These are phyloP conservation scores for Ustilago cynodontis DNA, from an alignment of 1,284 basidiomycete species.

Conservation along the genomic window DNA sequence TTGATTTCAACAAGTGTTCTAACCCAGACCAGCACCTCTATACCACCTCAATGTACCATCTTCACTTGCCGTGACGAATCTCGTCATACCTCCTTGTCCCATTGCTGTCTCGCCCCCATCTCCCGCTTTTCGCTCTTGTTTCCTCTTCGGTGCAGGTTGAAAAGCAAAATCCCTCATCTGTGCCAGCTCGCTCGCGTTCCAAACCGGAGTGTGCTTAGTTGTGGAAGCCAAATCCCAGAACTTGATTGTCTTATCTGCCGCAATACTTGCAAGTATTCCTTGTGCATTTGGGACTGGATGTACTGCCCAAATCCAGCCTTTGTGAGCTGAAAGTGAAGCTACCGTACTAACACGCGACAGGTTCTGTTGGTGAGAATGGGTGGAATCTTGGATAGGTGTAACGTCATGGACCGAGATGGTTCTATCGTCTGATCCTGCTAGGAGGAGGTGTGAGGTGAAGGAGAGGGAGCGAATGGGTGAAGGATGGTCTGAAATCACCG, in stretches of 20 bases:
- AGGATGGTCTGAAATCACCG: slow-evolving; percentile 35
- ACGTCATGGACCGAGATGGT: slow-evolving; percentile 45
- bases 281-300: background rate
- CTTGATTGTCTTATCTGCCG: slow-evolving; percentile 43
- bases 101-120: background rate
- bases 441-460: slow-evolving; percentile 28
- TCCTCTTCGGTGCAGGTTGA: slow-evolving; percentile 13
- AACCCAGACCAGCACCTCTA: slow-evolving; percentile 46
- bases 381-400: slow-evolving; percentile 11
- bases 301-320: slow-evolving; percentile 35
- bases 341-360: slow-evolving; percentile 19
- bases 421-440: slow-evolving; percentile 41
- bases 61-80: slow-evolving; percentile 47
- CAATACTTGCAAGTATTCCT: slow-evolving; percentile 35
- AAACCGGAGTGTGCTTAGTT: slow-evolving; percentile 39
- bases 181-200: slow-evolving; percentile 27
- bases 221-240: slow-evolving; percentile 44
- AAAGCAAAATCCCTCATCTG: slow-evolving; percentile 25
- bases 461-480: slow-evolving; percentile 34
- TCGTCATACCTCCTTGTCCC: slow-evolving; percentile 14
- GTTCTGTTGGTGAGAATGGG: background rate
- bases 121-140: background rate
- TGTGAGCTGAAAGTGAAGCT: slow-evolving; percentile 29
- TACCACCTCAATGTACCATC: slow-evolving; percentile 45
- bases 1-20: background rate